These are phyloP conservation scores for Daedalea quercina DNA, from an alignment of 768 basidiomycete species.

Conservation along the genomic window DNA sequence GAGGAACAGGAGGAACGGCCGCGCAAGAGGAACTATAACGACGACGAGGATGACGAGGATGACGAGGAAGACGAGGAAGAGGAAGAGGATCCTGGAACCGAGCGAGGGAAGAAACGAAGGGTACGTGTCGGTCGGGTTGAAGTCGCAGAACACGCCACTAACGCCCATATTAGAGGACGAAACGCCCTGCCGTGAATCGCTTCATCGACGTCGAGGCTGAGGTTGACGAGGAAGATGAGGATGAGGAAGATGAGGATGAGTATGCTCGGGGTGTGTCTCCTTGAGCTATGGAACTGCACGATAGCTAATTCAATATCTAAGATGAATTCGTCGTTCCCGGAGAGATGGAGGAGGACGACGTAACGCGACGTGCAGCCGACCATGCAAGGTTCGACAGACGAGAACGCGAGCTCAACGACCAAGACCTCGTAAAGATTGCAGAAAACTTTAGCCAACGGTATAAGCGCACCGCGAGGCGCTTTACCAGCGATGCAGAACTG, in stretches of 20 bases:
- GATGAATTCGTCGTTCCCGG: slow-evolving; percentile 62
- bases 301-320: slow-evolving; percentile 19
- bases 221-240: slow-evolving; percentile 95
- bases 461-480: slow-evolving; percentile 60
- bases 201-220: slow-evolving; percentile 97
- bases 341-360: slow-evolving; percentile 62
- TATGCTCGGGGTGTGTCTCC: slow-evolving; percentile 36
- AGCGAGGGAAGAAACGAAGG: slow-evolving; percentile 53
- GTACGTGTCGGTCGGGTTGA: slow-evolving; percentile 26
- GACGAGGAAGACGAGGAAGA: slow-evolving; percentile 41
- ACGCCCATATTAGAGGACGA: slow-evolving; percentile 47
- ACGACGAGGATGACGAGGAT: slow-evolving; percentile 32
- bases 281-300: slow-evolving; percentile 11
- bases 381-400: slow-evolving; percentile 69
- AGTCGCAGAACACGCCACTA: slow-evolving; percentile 4
- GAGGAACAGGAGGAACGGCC: slow-evolving; percentile 32
- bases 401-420: slow-evolving; percentile 67
- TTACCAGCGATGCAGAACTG: slow-evolving; percentile 87
- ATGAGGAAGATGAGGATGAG: slow-evolving; percentile 84
- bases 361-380: slow-evolving; percentile 41
- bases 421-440: slow-evolving; percentile 81
- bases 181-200: slow-evolving; percentile 56
- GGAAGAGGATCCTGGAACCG: slow-evolving; percentile 42
- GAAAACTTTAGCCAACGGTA: slow-evolving; percentile 77
- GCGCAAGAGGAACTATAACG: slow-evolving; percentile 33